Conservation (phyloP, 352 stramenopile species). For the Plasmopara muralis region DNA sequence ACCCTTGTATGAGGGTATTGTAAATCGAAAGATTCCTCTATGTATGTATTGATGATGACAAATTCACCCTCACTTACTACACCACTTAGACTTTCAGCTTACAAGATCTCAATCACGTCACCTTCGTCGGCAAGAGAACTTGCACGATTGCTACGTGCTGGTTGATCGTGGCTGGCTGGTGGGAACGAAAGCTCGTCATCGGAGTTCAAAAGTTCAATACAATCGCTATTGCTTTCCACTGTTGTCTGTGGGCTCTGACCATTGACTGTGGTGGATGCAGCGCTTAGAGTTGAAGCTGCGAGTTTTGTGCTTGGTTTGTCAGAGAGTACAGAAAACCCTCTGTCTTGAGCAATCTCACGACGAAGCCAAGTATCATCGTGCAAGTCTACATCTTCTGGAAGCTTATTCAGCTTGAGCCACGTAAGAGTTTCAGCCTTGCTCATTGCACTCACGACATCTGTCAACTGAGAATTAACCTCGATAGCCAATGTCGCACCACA, state of each 20-base stretch:
- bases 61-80: too few species aligned
- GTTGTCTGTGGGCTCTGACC: slow-evolving; percentile 21
- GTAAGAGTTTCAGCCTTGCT: slow-evolving; percentile 45
- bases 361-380: slow-evolving; percentile 65
- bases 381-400: slow-evolving; percentile 63
- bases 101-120: slow-evolving; percentile 33
- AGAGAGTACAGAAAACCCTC: slow-evolving; percentile 21
- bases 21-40: too few species aligned
- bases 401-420: slow-evolving; percentile 62
- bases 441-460: slow-evolving; percentile 75
- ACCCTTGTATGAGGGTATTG: too few species aligned
- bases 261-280: slow-evolving; percentile 4
- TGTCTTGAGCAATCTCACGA: slow-evolving; percentile 60
- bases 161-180: slow-evolving; percentile 5
- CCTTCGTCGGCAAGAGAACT: slow-evolving; percentile 13
- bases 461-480: slow-evolving; percentile 68
- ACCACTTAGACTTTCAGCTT: background rate
- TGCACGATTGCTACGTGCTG: slow-evolving; percentile 2
- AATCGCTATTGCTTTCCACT: slow-evolving; percentile 36
- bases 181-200: slow-evolving; percentile 31
- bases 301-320: background rate
- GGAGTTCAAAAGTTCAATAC: slow-evolving; percentile 55
- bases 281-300: slow-evolving; percentile 3
- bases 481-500: slow-evolving; percentile 67
- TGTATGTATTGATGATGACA: too few species aligned